Conservation (phyloP, 192 early-diverging fungal genomes). For the Gonapodya sp. region DNA sequence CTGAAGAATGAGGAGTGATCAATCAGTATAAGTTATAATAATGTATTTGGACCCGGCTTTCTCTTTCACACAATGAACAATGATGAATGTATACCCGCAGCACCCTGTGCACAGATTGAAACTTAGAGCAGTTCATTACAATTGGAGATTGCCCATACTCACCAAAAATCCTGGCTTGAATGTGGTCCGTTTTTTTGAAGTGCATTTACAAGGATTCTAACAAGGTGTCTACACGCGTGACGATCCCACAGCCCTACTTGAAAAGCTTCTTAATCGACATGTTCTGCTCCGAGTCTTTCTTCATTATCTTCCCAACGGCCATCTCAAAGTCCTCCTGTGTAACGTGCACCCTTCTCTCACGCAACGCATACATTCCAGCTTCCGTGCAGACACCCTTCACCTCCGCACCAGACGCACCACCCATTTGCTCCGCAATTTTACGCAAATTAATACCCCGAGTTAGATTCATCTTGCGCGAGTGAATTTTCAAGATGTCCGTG, state of each 20-base stretch:
- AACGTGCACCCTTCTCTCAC: slow-evolving; percentile 95
- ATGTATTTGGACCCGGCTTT: too few relatives aligned
- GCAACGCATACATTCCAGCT: slow-evolving; percentile 53
- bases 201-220: too few relatives aligned
- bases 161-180: too few relatives aligned
- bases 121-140: too few relatives aligned
- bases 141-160: neutral
- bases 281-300: slow-evolving; percentile 87
- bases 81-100: too few relatives aligned
- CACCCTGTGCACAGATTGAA: too few relatives aligned
- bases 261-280: neutral
- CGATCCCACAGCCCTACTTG: neutral
- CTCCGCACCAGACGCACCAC: slow-evolving; percentile 76
- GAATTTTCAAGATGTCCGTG: slow-evolving; percentile 81
- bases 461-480: slow-evolving; percentile 86
- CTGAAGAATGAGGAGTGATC: too few relatives aligned
- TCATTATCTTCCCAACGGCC: slow-evolving; percentile 98
- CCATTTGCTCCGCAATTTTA: slow-evolving; percentile 82
- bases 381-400: slow-evolving; percentile 45
- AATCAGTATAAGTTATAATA: too few relatives aligned
- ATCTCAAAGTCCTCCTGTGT: slow-evolving; percentile 99
- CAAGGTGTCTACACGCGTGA: too few relatives aligned
- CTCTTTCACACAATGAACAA: too few relatives aligned
- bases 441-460: slow-evolving; percentile 82
- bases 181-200: too few relatives aligned